Evolutionary conservation across 371 early-diverging fungal species (phyloP).

Genomic region (Rhizopus sp.): DNA sequence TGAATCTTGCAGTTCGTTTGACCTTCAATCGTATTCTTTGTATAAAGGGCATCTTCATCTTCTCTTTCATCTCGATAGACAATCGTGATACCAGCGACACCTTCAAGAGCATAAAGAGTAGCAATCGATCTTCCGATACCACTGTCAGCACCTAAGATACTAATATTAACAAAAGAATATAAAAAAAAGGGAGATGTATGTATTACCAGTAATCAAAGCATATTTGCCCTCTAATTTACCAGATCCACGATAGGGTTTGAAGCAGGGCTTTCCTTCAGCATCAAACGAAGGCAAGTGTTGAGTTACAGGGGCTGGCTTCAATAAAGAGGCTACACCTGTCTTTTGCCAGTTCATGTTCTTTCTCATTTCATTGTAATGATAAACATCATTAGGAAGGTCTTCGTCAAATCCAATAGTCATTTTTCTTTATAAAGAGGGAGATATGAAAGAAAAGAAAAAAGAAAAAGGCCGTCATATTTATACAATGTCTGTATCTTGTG

Average conservation of each 20-base stretch:
- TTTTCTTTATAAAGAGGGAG: conserved; percentile 3
- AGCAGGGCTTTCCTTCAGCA: conserved; percentile 38
- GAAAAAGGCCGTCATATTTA: neutral
- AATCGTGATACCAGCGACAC: conserved; percentile 50
- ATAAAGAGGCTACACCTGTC: conserved; percentile 44
- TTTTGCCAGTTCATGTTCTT: conserved; percentile 46
- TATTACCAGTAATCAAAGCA: conserved; percentile 47
- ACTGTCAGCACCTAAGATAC: conserved; percentile 41
- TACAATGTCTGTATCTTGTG: conserved; percentile 1
- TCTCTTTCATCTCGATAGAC: conserved; percentile 53
- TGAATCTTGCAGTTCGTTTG: conserved; percentile 45
- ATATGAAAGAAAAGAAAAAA: neutral
- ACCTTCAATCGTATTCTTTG: conserved; percentile 47
- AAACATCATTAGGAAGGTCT: conserved; percentile 51
- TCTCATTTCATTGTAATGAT: conserved; percentile 49
- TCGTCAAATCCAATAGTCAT: conserved; percentile 53
- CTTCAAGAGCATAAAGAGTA: conserved; percentile 51
- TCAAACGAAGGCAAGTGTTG: conserved; percentile 50
- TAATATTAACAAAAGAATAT: neutral
- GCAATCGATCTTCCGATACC: conserved; percentile 54
- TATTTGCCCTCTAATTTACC: conserved; percentile 48
- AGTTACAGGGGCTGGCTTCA: conserved; percentile 52
- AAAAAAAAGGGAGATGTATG: neutral
- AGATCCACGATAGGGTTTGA: conserved; percentile 44
- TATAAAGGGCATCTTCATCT: conserved; percentile 50